Base-by-base conservation (phyloP, 2,329 filamentous ascomycete species). In the Emydomyces testavorans region DNA sequence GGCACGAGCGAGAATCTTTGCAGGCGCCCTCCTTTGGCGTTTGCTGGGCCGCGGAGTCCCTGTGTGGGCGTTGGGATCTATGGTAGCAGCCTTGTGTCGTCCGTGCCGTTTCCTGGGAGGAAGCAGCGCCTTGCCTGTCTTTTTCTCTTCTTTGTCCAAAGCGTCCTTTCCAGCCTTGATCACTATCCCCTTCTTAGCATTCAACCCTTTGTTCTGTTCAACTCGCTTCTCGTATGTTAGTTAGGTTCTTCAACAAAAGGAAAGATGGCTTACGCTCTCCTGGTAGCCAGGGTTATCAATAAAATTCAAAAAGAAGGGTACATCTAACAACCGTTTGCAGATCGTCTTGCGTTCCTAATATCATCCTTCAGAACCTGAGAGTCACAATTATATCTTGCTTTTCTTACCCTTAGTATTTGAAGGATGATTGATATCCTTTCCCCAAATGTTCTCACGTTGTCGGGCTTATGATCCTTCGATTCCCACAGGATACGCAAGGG, bases 281-380 rank as follows among this genome's bases (percentile, higher is more conserved):
- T 57, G 50, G 10, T 49, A 56, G 15, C 54, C 39, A 2, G 66
- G 66, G 41, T 69, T 65, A 41, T 68, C 64, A 24, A 68, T 57
- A 36, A 68, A 59, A 3, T 54, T 53, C 36, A 57, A 51, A 24
- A 64, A 40, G 50, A 63, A 68, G 6, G 55, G 51, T 1, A 60
- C 53, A 40, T 66, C 65, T 13, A 66, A 50, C 8, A 68, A 51
- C 44, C 66, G 65, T 46, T 66, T 66, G 59, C 63, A 67, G 26
- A 68, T 63, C 0, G 64, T 63, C 53, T 69, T 69, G 24, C 61
- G 61, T 6, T 49, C 53, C 53, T 59, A 43, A 35, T 21, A 47
- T 3, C 60, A 51, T 13, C 52, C 49, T 40, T 53, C 47, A 35
- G 55, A 4, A 26, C 50, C 38, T 59, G 54, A 13, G 54, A 52